A percentile compares a stretch with the other conserved stretches of the same genome.
Evolutionary conservation across 495 filamentous ascomycete species (phyloP).

Genomic region (Talaromyces trachyspermus): DNA sequence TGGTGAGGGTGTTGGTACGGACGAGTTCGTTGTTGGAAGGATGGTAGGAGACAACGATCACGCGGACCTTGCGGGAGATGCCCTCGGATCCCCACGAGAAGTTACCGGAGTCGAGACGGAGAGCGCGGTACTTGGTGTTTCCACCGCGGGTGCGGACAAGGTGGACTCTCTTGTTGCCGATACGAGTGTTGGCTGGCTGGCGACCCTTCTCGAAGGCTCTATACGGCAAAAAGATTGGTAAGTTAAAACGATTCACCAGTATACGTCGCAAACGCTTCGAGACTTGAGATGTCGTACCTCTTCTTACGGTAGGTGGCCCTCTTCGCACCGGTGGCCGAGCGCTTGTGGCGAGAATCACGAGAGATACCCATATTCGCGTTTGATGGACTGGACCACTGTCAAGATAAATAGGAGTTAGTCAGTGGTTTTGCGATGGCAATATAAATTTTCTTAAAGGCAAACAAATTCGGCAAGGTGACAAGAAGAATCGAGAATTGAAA

Average conservation of each 20-base stretch:
- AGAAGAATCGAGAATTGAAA: not conserved
- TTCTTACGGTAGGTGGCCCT: slow-evolving; percentile 86
- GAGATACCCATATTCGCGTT: slow-evolving; percentile 97
- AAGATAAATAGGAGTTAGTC: slow-evolving; percentile 9
- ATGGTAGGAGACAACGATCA: slow-evolving; percentile 96
- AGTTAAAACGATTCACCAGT: not conserved
- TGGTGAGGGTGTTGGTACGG: slow-evolving; percentile 99
- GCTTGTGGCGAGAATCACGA: slow-evolving; percentile 98
- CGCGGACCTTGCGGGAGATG: slow-evolving; percentile 94
- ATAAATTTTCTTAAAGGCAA: too few species aligned
- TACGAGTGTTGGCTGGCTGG: slow-evolving; percentile 98
- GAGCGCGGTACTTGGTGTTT: slow-evolving; percentile 98
- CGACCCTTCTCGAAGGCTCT: slow-evolving; percentile 99
- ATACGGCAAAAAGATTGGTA: slow-evolving; percentile 24
- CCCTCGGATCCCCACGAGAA: slow-evolving; percentile 99
- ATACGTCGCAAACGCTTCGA: not conserved
- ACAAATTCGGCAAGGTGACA: not conserved
- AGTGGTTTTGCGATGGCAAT: too few species aligned
- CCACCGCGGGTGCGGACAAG: slow-evolving; percentile 96
- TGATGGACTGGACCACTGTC: slow-evolving; percentile 44
- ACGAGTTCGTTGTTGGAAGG: slow-evolving; percentile 99
- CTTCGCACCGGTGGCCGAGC: slow-evolving; percentile 95
- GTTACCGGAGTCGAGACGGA: slow-evolving; percentile 98
- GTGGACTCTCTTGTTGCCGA: slow-evolving; percentile 97
- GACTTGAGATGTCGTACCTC: slow-evolving; percentile 47